Conservation (phyloP, 2,329 filamentous ascomycete genomes). For the Teratosphaeria epicoccoides region DNA sequence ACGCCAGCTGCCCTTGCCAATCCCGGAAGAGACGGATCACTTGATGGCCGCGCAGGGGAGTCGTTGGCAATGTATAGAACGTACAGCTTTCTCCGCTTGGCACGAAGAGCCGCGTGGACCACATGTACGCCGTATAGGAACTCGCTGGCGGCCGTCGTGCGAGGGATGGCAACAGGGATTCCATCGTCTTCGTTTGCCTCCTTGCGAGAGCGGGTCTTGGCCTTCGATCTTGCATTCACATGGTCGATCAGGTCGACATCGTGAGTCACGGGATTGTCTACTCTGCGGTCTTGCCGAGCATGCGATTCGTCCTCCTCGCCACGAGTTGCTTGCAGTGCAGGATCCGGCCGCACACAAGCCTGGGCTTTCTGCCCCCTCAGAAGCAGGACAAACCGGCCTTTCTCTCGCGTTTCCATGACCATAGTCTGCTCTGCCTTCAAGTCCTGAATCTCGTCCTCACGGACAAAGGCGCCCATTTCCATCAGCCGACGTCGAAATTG, state of each 20-base stretch:
- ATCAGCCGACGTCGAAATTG: background rate
- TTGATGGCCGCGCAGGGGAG: background rate
- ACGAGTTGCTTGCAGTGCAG: background rate
- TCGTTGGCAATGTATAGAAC: conserved; percentile 56
- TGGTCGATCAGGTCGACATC: background rate
- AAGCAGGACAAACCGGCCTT: background rate
- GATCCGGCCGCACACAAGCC: background rate
- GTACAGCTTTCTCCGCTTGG: conserved; percentile 63
- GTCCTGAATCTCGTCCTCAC: background rate
- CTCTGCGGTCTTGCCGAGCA: background rate
- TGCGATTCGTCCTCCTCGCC: background rate
- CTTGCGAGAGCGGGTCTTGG: background rate
- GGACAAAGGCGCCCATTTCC: background rate
- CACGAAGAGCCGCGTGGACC: conserved; percentile 67
- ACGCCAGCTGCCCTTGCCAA: conserved; percentile 35
- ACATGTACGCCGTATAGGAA: conserved; percentile 81
- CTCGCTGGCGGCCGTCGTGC: conserved; percentile 78
- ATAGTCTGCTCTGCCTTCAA: background rate
- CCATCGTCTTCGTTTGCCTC: conserved; percentile 13
- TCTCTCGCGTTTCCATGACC: background rate
- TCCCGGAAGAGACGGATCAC: background rate
- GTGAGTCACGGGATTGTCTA: background rate
- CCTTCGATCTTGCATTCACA: background rate
- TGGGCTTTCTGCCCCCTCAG: background rate
- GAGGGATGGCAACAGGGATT: conserved; percentile 43